Percentiles rank a stretch among this genome's conserved stretches.
Conservation (phyloP, 169 alveolate species). For the Plasmodium gallinaceum region DNA sequence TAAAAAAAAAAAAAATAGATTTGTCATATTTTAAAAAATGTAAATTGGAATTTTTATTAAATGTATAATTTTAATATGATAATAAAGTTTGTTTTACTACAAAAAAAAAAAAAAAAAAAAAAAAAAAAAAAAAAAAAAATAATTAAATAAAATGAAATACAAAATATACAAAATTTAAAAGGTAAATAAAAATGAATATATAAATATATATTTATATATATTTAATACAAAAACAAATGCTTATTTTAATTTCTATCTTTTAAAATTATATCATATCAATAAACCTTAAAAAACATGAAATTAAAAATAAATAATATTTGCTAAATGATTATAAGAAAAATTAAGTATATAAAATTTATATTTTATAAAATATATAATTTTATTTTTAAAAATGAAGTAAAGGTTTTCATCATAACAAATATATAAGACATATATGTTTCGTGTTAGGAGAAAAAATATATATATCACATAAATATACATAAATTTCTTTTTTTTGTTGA, state of each 20-base stretch:
- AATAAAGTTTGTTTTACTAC: neutral
- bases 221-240: neutral
- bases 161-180: neutral
- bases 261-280: too few relatives aligned
- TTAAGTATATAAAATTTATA: neutral
- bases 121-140: neutral
- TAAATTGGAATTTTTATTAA: constrained; percentile 27
- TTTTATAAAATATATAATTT: neutral
- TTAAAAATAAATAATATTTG: too few relatives aligned
- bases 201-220: neutral
- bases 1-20: constrained; percentile 25
- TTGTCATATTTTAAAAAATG: constrained; percentile 44
- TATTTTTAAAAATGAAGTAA: too few relatives aligned
- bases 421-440: too few relatives aligned
- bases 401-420: too few relatives aligned
- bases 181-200: neutral
- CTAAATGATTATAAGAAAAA: too few relatives aligned
- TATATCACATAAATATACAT: constrained; percentile 29
- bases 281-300: too few relatives aligned
- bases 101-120: constrained; percentile 32
- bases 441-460: too few relatives aligned
- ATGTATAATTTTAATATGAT: constrained; percentile 10
- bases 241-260: too few relatives aligned
- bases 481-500: constrained; percentile 9
- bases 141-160: neutral